Conservation (phyloP, 2,329 filamentous ascomycete genomes). For the Colletotrichum cuscutae region DNA sequence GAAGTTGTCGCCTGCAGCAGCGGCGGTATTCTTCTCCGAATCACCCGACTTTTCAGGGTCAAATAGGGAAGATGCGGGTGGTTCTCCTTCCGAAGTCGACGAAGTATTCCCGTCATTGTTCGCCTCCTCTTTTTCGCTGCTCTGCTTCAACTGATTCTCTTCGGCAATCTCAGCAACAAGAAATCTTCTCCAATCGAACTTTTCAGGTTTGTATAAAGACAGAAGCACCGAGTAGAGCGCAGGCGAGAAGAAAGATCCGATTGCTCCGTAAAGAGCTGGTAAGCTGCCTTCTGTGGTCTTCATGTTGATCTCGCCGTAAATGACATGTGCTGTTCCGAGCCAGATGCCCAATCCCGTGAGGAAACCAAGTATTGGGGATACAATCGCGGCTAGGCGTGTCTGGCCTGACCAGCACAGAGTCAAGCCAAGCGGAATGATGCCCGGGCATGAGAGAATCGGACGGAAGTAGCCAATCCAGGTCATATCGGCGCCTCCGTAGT, state of each 20-base stretch:
- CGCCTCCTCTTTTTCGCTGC: neutral
- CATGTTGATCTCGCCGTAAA: neutral
- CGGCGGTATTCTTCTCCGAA: neutral
- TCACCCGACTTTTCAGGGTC: neutral
- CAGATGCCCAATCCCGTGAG: neutral
- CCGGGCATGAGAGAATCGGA: neutral
- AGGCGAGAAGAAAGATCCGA: neutral
- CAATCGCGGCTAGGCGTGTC: neutral
- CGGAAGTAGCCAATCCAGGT: neutral
- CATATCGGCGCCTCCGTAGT: neutral
- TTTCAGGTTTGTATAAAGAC: neutral
- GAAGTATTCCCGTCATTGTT: neutral
- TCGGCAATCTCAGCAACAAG: neutral
- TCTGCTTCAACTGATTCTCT: neutral
- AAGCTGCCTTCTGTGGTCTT: neutral
- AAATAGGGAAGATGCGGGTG: neutral
- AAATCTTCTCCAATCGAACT: neutral
- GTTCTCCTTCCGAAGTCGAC: neutral
- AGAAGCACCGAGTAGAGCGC: neutral
- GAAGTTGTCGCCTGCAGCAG: neutral
- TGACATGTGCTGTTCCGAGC: neutral
- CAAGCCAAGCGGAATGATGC: neutral
- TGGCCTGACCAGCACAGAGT: neutral
- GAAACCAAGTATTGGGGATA: neutral
- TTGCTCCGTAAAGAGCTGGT: neutral